Evolutionary conservation across 208 protist species (phyloP).

Genomic region (Crithidia acanthocephali): DNA sequence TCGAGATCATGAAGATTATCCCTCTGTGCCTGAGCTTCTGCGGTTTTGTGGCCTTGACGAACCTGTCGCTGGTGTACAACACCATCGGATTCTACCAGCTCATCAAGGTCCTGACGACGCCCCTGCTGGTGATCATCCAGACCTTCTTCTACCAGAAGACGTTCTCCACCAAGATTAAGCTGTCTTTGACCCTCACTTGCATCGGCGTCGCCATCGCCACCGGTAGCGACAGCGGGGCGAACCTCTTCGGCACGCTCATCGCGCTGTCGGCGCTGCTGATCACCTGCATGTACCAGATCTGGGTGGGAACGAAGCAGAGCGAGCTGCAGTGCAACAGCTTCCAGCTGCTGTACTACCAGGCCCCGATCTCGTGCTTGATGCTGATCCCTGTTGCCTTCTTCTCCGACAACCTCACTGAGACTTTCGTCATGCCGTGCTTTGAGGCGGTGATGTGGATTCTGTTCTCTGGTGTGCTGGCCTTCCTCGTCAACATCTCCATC

Average conservation of each 20-base stretch:
- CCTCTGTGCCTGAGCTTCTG: slow-evolving; percentile 83
- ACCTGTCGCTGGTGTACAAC: slow-evolving; percentile 90
- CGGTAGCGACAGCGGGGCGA: slow-evolving; percentile 75
- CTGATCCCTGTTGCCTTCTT: slow-evolving; percentile 65
- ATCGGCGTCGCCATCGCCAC: slow-evolving; percentile 76
- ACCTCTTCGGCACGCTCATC: slow-evolving; percentile 61
- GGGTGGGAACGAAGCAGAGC: slow-evolving; percentile 87
- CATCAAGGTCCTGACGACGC: slow-evolving; percentile 80
- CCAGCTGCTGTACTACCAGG: slow-evolving; percentile 90
- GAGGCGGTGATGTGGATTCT: slow-evolving; percentile 43
- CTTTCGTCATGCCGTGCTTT: slow-evolving; percentile 32
- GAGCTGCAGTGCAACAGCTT: slow-evolving; percentile 76
- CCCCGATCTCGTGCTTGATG: slow-evolving; percentile 76
- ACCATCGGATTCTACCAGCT: slow-evolving; percentile 92
- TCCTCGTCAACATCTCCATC: slow-evolving; percentile 90
- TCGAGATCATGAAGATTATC: slow-evolving; percentile 56
- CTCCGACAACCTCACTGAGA: slow-evolving; percentile 40
- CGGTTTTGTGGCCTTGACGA: slow-evolving; percentile 90
- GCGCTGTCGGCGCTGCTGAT: slow-evolving; percentile 67
- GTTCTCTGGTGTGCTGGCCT: slow-evolving; percentile 67
- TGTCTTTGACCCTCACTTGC: slow-evolving; percentile 60
- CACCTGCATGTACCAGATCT: slow-evolving; percentile 90
- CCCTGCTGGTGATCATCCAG: slow-evolving; percentile 74
- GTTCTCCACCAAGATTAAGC: slow-evolving; percentile 52
- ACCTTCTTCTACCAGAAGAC: slow-evolving; percentile 57